Evolutionary conservation across 495 filamentous ascomycete genomes (phyloP).

Genomic region (Penicillium psychrofluorescens): DNA sequence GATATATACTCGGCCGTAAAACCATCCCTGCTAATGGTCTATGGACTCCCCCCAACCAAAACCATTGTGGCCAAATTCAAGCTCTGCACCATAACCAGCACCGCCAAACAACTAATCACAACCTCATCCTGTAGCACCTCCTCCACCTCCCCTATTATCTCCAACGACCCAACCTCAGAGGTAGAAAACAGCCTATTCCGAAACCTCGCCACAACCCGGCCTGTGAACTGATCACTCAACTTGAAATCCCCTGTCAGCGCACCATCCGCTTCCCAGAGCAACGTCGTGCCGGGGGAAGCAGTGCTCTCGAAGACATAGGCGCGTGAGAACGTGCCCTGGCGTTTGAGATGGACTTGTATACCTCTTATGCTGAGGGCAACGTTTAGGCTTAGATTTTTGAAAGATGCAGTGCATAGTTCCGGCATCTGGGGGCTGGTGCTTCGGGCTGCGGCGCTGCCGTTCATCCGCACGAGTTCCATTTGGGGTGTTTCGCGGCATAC

Average conservation of each 20-base stretch:
- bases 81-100: slow-evolving; percentile 4
- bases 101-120: slow-evolving; percentile 1
- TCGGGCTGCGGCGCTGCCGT: background rate
- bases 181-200: slow-evolving; percentile 2
- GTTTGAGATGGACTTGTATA: background rate
- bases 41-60: background rate
- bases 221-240: background rate
- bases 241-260: slow-evolving; percentile 1
- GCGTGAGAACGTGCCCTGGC: background rate
- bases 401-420: background rate
- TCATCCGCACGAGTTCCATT: background rate
- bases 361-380: background rate
- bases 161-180: slow-evolving; percentile 1
- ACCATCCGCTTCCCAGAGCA: slow-evolving; percentile 2
- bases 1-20: background rate
- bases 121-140: background rate
- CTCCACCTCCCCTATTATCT: background rate
- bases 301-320: background rate
- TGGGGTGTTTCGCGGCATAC: slow-evolving; percentile 1
- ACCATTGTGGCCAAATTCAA: slow-evolving; percentile 1
- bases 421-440: background rate
- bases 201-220: slow-evolving; percentile 1
- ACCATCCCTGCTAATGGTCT: background rate
- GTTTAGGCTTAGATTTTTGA: slow-evolving; percentile 1
- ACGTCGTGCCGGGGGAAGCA: background rate